phyloP scores from a whole-genome alignment of 2,329 filamentous ascomycete species.

The Exophiala phaeomuriformis region DNA sequence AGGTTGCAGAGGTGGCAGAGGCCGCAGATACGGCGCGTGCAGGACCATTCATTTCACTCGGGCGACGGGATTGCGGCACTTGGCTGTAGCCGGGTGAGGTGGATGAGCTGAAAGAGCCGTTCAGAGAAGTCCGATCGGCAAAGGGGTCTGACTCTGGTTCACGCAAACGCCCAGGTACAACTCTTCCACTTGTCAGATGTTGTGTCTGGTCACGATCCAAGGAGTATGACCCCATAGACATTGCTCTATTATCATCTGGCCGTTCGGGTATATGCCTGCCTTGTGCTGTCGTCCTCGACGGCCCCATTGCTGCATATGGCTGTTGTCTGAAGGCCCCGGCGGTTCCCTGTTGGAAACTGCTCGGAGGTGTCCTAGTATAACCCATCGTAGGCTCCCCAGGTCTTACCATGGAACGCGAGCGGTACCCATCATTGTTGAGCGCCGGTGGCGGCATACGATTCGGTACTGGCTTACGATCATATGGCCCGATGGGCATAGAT shows the following conservation, averaged over 20 bases:
- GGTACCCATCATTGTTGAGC: constrained; percentile 74
- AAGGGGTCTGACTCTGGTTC: constrained; percentile 45
- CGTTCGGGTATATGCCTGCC: constrained; percentile 86
- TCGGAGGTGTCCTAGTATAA: constrained; percentile 55
- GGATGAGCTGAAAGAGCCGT: constrained; percentile 23
- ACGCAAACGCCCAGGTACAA: constrained; percentile 71
- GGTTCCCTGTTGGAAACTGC: constrained; percentile 57
- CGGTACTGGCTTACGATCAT: constrained; percentile 55
- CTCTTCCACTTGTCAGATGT: constrained; percentile 76
- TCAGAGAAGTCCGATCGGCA: constrained; percentile 17
- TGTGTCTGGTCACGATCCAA: constrained; percentile 68
- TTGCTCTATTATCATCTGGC: constrained; percentile 85
- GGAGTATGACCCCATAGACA: constrained; percentile 86
- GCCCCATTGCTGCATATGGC: constrained; percentile 54
- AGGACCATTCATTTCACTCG: constrained; percentile 38
- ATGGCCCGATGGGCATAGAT: constrained; percentile 33
- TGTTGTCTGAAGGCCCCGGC: constrained; percentile 72
- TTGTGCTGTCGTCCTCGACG: constrained; percentile 75
- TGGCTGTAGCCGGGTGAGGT: constrained; percentile 23
- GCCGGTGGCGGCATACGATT: constrained; percentile 59
- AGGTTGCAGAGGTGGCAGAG: constrained; percentile 55
- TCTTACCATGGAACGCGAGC: constrained; percentile 88
- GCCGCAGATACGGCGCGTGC: constrained; percentile 85
- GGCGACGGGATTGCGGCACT: constrained; percentile 34
- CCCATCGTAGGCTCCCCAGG: constrained; percentile 58